Evolutionary conservation across 441 rosid genomes (phyloP), one percentile per base, ranked within the genome.

Genomic region (Bruguiera hainesii): DNA sequence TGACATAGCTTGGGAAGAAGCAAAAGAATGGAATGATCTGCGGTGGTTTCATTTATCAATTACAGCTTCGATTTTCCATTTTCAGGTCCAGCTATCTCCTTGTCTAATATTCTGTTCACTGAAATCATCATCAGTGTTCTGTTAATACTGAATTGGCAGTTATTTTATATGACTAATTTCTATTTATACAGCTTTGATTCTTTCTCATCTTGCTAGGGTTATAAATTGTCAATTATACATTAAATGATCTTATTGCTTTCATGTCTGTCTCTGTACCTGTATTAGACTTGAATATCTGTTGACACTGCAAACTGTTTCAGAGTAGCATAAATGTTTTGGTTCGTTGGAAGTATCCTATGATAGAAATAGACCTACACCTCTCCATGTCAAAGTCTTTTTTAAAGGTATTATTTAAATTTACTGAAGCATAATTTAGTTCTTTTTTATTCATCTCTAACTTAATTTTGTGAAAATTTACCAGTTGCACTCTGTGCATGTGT

Each of bases 11-110:
- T 67, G 76, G 85, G 26, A 86, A 74, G 88, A 85, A 79, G 85
- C 81, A 29, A 88, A 82, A 65, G 93, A 87, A 76, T 78, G 80
- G 26, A 79, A 80, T 78, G 97, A 87, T 73, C 78, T 80, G 63
- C 92, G 79, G 31, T 88, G 88, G 87, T 76, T 86, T 64, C 90
- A 96, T 69, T 71, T 86, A 76, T 83, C 96, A n/a, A 61, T 90
- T 59, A 78, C 93, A 87, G 85, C 93, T 35, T 71, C 93, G 74
- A 79, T 96, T 68, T 89, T 82, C 78, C 84, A 89, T 65, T 86
- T 93, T 80, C 97, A 96, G 99, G 99, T 93, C 33, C 33, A 30
- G 83, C 59, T 42, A 53, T 42, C 42, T 48, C 28, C 25, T 64
- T 35, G 28, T 50, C 60, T 51, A 8, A 39, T 35, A 37, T 60